Evolutionary conservation across 225 moss, liverwort and hornwort genomes (phyloP).

Genomic region (Pseudisothecium myosuroides): DNA sequence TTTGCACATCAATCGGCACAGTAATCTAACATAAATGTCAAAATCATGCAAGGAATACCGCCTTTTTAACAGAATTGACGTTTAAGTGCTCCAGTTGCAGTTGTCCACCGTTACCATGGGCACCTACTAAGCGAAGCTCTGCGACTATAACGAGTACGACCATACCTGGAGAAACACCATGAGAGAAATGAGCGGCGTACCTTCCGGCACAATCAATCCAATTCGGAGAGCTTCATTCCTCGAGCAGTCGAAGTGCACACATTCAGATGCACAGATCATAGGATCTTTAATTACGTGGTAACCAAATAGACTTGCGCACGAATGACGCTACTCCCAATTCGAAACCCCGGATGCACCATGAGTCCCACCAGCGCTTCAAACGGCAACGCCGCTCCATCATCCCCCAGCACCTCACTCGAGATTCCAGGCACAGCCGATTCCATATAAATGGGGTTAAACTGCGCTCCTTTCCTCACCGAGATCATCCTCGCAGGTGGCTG

Average conservation of each 20-base stretch:
- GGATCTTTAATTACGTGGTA: background rate
- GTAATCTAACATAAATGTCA: background rate
- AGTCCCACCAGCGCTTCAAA: conserved; percentile 43
- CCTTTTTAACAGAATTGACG: background rate
- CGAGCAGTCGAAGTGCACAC: background rate
- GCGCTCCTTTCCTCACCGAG: conserved; percentile 38
- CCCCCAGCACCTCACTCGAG: background rate
- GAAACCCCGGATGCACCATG: conserved; percentile 48
- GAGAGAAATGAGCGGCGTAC: background rate
- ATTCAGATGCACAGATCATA: background rate
- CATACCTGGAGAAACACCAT: background rate
- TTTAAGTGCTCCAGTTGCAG: background rate
- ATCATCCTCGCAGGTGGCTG: conserved; percentile 48
- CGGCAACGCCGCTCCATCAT: conserved; percentile 13
- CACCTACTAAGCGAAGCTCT: background rate
- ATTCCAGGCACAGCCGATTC: conserved; percentile 48
- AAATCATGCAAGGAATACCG: background rate
- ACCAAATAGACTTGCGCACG: conserved; percentile 45
- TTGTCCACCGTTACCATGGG: no score
- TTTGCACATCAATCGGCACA: background rate
- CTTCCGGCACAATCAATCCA: background rate
- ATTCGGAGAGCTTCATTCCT: background rate
- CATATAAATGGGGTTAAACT: conserved; percentile 42
- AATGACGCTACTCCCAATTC: conserved; percentile 32
- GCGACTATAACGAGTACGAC: background rate